Evolutionary conservation across 352 stramenopile genomes (phyloP).

Genomic region (Phytophthora boehmeriae): DNA sequence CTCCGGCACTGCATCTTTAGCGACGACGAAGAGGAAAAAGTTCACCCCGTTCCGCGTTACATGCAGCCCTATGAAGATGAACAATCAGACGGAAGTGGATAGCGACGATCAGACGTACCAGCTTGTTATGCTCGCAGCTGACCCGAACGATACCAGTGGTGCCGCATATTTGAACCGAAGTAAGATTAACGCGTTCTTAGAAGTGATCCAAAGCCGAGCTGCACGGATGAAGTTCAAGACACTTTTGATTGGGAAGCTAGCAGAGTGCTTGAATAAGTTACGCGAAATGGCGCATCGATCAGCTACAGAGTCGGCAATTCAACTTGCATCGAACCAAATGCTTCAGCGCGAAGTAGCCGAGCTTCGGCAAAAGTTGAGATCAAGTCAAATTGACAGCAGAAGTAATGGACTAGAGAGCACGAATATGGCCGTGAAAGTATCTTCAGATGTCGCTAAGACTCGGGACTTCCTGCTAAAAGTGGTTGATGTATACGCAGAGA

Average conservation of each 20-base stretch:
- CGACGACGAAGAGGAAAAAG: constrained; percentile 26
- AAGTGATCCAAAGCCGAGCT: constrained; percentile 55
- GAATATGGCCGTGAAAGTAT: background rate
- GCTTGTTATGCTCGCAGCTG: constrained; percentile 33
- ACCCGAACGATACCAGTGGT: constrained; percentile 46
- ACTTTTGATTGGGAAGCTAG: constrained; percentile 51
- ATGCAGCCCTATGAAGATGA: constrained; percentile 11
- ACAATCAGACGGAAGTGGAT: constrained; percentile 19
- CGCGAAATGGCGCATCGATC: constrained; percentile 45
- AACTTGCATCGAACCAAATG: constrained; percentile 41
- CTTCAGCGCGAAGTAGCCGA: constrained; percentile 45
- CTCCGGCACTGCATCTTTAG: constrained; percentile 1
- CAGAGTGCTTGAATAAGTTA: constrained; percentile 48
- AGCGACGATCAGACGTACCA: constrained; percentile 15
- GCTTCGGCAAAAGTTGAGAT: constrained; percentile 34
- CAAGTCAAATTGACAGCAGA: constrained; percentile 1
- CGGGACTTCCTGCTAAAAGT: constrained; percentile 50
- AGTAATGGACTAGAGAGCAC: background rate
- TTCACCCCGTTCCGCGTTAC: constrained; percentile 44
- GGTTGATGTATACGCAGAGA: constrained; percentile 44
- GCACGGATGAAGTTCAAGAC: constrained; percentile 50
- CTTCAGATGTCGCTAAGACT: constrained; percentile 3
- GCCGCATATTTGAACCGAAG: constrained; percentile 59
- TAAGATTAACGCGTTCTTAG: constrained; percentile 68
- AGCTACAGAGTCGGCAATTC: constrained; percentile 35